These are phyloP conservation scores for Balamuthia mandrillaris DNA, from an alignment of 208 protist species.

Conservation along the genomic window DNA sequence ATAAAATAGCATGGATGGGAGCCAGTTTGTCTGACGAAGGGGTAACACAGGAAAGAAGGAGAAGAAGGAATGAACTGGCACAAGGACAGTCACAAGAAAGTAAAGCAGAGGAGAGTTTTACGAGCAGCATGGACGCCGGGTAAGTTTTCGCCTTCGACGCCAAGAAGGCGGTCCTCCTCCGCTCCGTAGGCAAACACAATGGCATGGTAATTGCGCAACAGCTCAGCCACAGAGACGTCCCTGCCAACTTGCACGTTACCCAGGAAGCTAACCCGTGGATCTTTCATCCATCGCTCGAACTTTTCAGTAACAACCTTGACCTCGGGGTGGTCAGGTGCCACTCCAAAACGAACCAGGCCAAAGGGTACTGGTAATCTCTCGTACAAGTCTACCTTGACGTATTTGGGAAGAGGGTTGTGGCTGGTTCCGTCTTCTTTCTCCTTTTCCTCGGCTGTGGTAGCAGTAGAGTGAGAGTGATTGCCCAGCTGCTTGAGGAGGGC, in stretches of 20 bases:
- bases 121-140: constrained; percentile 4
- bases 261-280: constrained; percentile 77
- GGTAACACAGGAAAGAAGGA: neutral
- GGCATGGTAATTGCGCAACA: constrained; percentile 82
- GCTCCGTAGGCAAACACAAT: constrained; percentile 88
- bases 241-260: constrained; percentile 87
- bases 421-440: neutral
- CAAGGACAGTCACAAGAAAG: neutral
- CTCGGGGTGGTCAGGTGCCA: constrained; percentile 94
- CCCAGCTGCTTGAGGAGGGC: constrained; percentile 72
- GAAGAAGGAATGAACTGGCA: neutral
- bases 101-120: neutral
- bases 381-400: constrained; percentile 72
- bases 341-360: constrained; percentile 93
- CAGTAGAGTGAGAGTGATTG: neutral
- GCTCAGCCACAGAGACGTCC: constrained; percentile 57
- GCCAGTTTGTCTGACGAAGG: no score
- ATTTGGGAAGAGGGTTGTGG: neutral
- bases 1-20: no score
- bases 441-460: neutral
- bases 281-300: constrained; percentile 65
- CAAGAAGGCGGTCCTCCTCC: constrained; percentile 70
- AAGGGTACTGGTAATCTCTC: constrained; percentile 90
- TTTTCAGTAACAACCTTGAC: constrained; percentile 90
- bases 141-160: constrained; percentile 59